A percentile compares a stretch with the other conserved stretches of the same genome.
Conservation (phyloP, 768 basidiomycete genomes). For the Suillus sp. region DNA sequence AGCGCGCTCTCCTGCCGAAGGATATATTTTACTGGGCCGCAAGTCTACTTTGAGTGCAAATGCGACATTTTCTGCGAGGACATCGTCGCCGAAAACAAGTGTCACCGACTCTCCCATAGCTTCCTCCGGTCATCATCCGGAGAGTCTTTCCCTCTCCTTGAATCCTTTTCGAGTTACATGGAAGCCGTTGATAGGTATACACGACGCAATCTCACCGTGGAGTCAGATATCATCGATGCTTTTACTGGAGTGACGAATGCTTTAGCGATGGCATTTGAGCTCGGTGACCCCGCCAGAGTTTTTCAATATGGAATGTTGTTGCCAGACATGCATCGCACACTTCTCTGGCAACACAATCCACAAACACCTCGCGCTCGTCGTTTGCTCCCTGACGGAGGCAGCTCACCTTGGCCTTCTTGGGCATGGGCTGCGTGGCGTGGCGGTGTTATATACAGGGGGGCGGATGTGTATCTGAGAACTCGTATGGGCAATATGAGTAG, state of each 20-base stretch:
- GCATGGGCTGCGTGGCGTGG: slow-evolving; percentile 31
- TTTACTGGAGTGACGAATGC: background rate
- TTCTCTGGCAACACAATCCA: slow-evolving; percentile 27
- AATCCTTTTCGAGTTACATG: background rate
- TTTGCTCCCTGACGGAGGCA: background rate
- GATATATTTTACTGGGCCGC: slow-evolving; percentile 14
- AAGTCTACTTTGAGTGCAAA: slow-evolving; percentile 27
- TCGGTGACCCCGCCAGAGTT: background rate
- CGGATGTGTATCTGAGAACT: background rate
- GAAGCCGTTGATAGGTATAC: background rate
- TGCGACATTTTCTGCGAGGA: background rate
- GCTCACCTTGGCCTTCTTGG: slow-evolving; percentile 15
- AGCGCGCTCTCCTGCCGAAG: background rate
- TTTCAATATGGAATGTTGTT: background rate
- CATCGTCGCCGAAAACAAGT: background rate
- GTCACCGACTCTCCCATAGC: background rate
- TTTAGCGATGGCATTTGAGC: background rate
- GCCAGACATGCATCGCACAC: slow-evolving; percentile 17
- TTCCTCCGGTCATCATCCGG: background rate
- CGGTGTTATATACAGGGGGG: slow-evolving; percentile 9
- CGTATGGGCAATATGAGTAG: background rate
- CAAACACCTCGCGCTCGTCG: slow-evolving; percentile 18
- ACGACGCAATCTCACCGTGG: background rate
- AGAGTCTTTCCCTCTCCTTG: background rate
- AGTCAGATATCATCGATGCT: background rate